A percentile compares a stretch with the other conserved stretches of the same genome.
Evolutionary conservation across 2,329 filamentous ascomycete genomes (phyloP).

Genomic region (Plectosphaerella plurivora): DNA sequence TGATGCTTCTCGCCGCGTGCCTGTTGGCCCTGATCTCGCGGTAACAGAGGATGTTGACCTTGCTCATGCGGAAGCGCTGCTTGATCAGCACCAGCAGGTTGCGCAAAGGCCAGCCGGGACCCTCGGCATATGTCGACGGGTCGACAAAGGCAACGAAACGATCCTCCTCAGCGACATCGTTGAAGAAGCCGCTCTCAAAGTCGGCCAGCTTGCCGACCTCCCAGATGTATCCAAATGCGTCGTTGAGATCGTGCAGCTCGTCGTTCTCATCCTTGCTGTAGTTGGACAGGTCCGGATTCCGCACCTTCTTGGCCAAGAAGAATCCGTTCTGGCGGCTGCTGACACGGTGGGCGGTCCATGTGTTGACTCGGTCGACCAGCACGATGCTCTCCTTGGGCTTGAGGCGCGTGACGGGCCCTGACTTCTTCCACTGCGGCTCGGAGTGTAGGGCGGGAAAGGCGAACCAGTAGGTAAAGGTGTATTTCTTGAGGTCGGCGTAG

Average conservation of each 20-base stretch:
- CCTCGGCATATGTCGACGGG: conserved; percentile 81
- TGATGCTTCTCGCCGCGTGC: conserved; percentile 76
- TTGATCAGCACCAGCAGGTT: conserved; percentile 84
- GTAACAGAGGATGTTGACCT: conserved; percentile 84
- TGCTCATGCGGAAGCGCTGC: conserved; percentile 71
- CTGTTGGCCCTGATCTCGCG: conserved; percentile 74
- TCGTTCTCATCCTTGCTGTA: conserved; percentile 10
- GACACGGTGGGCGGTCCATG: conserved; percentile 74
- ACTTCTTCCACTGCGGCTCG: conserved; percentile 73
- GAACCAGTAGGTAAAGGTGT: conserved; percentile 98
- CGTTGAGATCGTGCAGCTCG: conserved; percentile 12
- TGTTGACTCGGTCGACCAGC: conserved; percentile 78
- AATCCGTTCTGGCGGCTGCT: conserved; percentile 88
- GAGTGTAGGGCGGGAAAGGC: conserved; percentile 92
- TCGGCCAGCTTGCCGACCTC: conserved; percentile 68
- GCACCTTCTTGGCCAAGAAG: conserved; percentile 82
- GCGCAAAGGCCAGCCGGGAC: conserved; percentile 88
- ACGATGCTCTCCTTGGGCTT: conserved; percentile 67
- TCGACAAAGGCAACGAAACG: conserved; percentile 85
- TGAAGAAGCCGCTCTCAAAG: conserved; percentile 87
- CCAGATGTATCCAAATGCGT: conserved; percentile 59
- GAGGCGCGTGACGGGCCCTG: conserved; percentile 50
- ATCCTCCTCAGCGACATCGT: conserved; percentile 65
- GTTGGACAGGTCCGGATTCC: conserved; percentile 17
- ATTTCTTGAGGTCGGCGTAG: conserved; percentile 95